Percentiles rank a stretch among this genome's conserved stretches.
Evolutionary conservation across 805 yeast genomes (phyloP).

Genomic region (Saturnispora serradocipensis): DNA sequence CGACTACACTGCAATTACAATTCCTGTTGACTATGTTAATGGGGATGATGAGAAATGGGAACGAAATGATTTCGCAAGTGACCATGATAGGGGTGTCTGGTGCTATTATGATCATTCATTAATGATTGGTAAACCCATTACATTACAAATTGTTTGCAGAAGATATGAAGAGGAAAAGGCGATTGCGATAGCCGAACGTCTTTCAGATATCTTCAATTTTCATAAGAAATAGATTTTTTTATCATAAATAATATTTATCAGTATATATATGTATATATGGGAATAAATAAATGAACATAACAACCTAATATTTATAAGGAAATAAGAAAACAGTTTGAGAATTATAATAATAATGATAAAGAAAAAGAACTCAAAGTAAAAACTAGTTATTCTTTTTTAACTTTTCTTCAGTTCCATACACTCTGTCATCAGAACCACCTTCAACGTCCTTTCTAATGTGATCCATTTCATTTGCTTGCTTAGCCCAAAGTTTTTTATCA

Average conservation of each 20-base stretch:
- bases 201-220: background rate
- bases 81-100: slow-evolving; percentile 29
- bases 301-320: background rate
- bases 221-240: background rate
- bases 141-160: slow-evolving; percentile 45
- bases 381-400: slow-evolving; percentile 2
- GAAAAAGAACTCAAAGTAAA: background rate
- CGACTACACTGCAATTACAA: slow-evolving; percentile 38
- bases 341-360: background rate
- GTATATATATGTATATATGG: background rate
- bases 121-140: slow-evolving; percentile 41
- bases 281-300: background rate
- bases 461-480: slow-evolving; percentile 70
- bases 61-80: slow-evolving; percentile 25
- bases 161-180: slow-evolving; percentile 53
- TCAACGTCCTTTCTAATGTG: slow-evolving; percentile 70
- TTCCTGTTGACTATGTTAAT: slow-evolving; percentile 37
- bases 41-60: slow-evolving; percentile 29
- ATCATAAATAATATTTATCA: background rate
- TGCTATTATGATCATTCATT: slow-evolving; percentile 36
- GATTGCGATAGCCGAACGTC: slow-evolving; percentile 27
- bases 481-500: slow-evolving; percentile 54
- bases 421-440: slow-evolving; percentile 70
- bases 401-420: slow-evolving; percentile 33
- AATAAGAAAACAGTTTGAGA: background rate